Percentiles rank a stretch among this genome's conserved stretches.
These are phyloP conservation scores for Biscogniauxia mediterranea DNA, from an alignment of 2,329 filamentous ascomycete genomes.

Conservation along the genomic window DNA sequence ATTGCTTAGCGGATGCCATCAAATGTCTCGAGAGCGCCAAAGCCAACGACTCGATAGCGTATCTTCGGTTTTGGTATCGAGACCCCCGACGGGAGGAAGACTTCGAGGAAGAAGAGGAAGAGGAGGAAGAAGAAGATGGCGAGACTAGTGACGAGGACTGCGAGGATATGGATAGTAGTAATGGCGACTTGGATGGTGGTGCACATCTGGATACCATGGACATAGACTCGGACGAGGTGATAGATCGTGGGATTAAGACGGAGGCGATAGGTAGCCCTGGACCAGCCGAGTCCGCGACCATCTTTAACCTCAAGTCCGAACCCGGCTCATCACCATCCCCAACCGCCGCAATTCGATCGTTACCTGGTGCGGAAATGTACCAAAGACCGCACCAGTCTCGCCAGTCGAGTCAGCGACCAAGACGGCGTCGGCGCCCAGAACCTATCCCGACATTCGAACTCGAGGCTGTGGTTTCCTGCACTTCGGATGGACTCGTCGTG, in stretches of 20 bases:
- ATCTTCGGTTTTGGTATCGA: constrained; percentile 80
- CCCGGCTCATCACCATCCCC: constrained; percentile 1
- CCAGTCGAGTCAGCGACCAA: constrained; percentile 7
- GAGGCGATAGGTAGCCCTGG: constrained; percentile 33
- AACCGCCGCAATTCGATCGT: constrained; percentile 2
- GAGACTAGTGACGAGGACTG: constrained; percentile 39
- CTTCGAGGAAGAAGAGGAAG: constrained; percentile 41
- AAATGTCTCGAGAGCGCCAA: constrained; percentile 81
- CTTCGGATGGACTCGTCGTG: constrained; percentile 83
- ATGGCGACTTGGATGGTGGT: constrained; percentile 43
- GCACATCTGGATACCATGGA: constrained; percentile 47
- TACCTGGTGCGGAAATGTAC: constrained; percentile 27
- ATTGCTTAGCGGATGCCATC: constrained; percentile 73
- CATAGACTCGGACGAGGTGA: constrained; percentile 33
- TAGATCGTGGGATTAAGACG: constrained; percentile 34
- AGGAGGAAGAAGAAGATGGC: constrained; percentile 46
- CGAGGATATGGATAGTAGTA: constrained; percentile 26
- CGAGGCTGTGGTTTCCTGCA: constrained; percentile 88
- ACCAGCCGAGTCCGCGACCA: constrained; percentile 33
- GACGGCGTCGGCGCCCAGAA: constrained; percentile 24
- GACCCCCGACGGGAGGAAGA: constrained; percentile 65
- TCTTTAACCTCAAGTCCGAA: constrained; percentile 1
- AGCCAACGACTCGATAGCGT: constrained; percentile 86
- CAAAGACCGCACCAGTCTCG: constrained; percentile 12
- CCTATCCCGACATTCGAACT: constrained; percentile 60